Evolutionary conservation across 75 land plant species (phyloP).

Genomic region (Cupressus sempervirens): DNA sequence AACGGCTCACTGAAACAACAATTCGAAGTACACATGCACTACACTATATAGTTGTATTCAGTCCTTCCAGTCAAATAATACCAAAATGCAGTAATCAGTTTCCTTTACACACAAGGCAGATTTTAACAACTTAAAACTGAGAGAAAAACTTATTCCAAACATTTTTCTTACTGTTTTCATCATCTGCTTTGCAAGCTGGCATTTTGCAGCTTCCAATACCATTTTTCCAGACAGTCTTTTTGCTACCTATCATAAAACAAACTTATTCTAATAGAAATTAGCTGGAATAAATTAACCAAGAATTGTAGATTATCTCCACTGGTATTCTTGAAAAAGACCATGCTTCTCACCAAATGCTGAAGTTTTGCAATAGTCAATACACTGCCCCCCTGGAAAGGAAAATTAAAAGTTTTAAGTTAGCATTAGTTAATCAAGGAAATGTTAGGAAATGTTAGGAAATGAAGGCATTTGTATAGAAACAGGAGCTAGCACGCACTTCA

Average conservation of each 20-base stretch:
- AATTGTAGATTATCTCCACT: slow-evolving; percentile 3
- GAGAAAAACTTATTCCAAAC: not conserved
- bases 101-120: not conserved
- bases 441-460: slow-evolving; percentile 10
- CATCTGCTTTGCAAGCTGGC: slow-evolving; percentile 72
- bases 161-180: slow-evolving; percentile 54
- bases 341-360: slow-evolving; percentile 48
- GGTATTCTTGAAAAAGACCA: not conserved
- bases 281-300: not conserved
- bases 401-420: not conserved
- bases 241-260: slow-evolving; percentile 45
- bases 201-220: slow-evolving; percentile 81
- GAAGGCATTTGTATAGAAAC: not conserved
- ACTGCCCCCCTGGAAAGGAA: slow-evolving; percentile 59
- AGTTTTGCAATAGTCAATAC: slow-evolving; percentile 61
- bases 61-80: not conserved
- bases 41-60: slow-evolving; percentile 1
- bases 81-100: slow-evolving; percentile 1
- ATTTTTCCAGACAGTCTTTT: slow-evolving; percentile 74
- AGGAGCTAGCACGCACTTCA: not conserved
- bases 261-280: slow-evolving; percentile 4
- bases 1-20: not conserved
- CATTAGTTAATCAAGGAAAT: not conserved
- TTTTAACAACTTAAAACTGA: not conserved
- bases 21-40: not conserved